Evolutionary conservation across 2,329 filamentous ascomycete genomes (phyloP), one percentile per base, ranked within the genome.

Genomic region (Fusarium mundagurra): DNA sequence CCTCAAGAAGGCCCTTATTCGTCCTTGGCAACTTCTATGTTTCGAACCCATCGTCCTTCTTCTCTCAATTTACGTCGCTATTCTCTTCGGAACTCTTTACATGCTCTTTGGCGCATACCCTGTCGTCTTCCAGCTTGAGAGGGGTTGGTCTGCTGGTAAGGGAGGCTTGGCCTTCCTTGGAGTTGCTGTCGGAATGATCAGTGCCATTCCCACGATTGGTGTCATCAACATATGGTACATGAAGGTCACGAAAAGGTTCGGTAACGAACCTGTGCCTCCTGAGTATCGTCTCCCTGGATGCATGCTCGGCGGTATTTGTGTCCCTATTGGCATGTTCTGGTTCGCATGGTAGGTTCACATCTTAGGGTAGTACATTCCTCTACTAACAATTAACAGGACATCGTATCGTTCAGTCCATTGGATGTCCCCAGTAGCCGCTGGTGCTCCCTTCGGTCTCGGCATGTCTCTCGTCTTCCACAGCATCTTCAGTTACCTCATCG

Each of bases 401-500:
- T 66, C 76, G 0, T 78, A 77, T 18, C 70, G 65, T 1, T 67
- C 62, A 6, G 83, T 92, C 6, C 89, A 91, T 78, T 92, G 87
- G 86, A 84, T 88, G 55, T 87, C 92, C 71, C 81, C 83, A 16
- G 81, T 85, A n/a, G 76, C 83, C 16, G 82, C 81, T 12, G 83
- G 85, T 4, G 80, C 82, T 3, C 83, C 87, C 45, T 86, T 92
- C 65, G 91, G 91, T 57, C 80, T 86, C 71, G 90, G 87, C 12
- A 80, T 88, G 62, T 88, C 92, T 1, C 83, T 92, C 31, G 89
- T 94, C 27, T 94, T 93, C 83, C 82, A 93, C 17, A 85, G 86
- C 5, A 82, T 91, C 44, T 87, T 90, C 78, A 92, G 90, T 81
- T 93, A 93, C 80, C 86, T 93, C 18, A 89, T 93, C 72, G 92